phyloP scores from a whole-genome alignment of 768 basidiomycete genomes.

The Leccinum disarticulatum region DNA sequence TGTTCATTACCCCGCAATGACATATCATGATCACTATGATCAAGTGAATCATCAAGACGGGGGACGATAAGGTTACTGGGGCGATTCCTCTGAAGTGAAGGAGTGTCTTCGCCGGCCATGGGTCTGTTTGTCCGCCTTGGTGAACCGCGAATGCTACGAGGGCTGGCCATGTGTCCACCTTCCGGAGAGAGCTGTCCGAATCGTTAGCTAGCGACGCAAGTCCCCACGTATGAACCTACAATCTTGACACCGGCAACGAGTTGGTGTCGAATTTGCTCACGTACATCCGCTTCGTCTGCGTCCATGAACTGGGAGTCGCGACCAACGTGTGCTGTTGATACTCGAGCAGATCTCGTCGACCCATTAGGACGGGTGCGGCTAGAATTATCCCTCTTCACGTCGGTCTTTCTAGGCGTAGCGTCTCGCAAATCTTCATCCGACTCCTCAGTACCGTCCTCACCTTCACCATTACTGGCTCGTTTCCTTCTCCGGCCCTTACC shows the following conservation, averaged over 20 bases:
- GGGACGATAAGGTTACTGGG: slow-evolving; percentile 44
- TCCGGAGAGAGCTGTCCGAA: slow-evolving; percentile 58
- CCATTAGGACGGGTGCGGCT: slow-evolving; percentile 31
- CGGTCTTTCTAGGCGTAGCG: slow-evolving; percentile 58
- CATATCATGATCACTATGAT: slow-evolving; percentile 44
- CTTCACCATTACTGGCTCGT: slow-evolving; percentile 33
- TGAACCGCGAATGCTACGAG: slow-evolving; percentile 68
- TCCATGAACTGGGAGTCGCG: slow-evolving; percentile 86
- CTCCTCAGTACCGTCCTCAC: slow-evolving; percentile 35
- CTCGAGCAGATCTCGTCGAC: slow-evolving; percentile 34
- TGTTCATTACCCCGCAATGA: slow-evolving; percentile 45
- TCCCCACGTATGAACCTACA: slow-evolving; percentile 40
- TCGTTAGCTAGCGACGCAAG: slow-evolving; percentile 14
- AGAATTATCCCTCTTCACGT: slow-evolving; percentile 39
- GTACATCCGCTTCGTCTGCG: slow-evolving; percentile 79
- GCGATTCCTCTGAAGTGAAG: slow-evolving; percentile 41
- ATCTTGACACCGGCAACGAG: slow-evolving; percentile 71
- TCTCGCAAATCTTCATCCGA: slow-evolving; percentile 52
- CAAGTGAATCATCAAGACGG: slow-evolving; percentile 41
- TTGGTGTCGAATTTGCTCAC: slow-evolving; percentile 86
- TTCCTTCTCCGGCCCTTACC: slow-evolving; percentile 48
- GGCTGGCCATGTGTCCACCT: slow-evolving; percentile 57
- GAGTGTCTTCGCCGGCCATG: slow-evolving; percentile 37
- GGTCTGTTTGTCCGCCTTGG: slow-evolving; percentile 53
- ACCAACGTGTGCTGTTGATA: slow-evolving; percentile 45